Conservation (phyloP, 768 basidiomycete species). For the Hericium rajendrae region DNA sequence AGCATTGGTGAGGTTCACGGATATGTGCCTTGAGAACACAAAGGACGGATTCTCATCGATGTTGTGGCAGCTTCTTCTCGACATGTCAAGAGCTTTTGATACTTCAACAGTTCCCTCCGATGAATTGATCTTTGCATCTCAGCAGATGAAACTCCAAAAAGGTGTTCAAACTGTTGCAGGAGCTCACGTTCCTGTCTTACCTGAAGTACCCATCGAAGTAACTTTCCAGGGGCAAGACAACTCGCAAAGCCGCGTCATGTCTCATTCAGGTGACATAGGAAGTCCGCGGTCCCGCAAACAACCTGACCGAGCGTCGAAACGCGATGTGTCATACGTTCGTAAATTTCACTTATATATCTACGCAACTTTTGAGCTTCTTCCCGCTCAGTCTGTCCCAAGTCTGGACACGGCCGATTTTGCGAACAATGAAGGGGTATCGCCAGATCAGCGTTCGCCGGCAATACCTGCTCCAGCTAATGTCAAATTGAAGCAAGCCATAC, state of each 20-base stretch:
- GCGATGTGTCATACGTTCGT: conserved; percentile 11
- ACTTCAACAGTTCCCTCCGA: background rate
- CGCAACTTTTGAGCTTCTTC: background rate
- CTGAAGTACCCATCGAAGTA: background rate
- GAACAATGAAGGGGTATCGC: background rate
- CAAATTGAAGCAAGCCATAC: background rate
- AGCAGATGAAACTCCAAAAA: background rate
- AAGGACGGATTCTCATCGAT: background rate
- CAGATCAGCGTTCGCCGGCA: background rate
- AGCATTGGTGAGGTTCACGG: conserved; percentile 8
- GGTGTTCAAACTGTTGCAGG: background rate
- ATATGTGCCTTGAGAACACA: background rate
- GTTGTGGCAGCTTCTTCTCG: conserved; percentile 7
- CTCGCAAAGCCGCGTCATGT: background rate
- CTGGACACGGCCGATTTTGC: background rate
- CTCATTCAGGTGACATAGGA: background rate
- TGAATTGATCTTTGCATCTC: background rate
- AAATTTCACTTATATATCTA: background rate
- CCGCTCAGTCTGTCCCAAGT: background rate
- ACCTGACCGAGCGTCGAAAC: conserved; percentile 13
- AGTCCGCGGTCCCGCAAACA: conserved; percentile 9
- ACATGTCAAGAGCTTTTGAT: conserved; percentile 5
- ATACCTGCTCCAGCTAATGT: background rate
- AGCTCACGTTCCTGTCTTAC: background rate
- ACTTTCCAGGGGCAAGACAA: background rate